These are phyloP conservation scores for Chloranthus sessilifolius DNA, from an alignment of 164 flowering plant genomes.

Conservation along the genomic window DNA sequence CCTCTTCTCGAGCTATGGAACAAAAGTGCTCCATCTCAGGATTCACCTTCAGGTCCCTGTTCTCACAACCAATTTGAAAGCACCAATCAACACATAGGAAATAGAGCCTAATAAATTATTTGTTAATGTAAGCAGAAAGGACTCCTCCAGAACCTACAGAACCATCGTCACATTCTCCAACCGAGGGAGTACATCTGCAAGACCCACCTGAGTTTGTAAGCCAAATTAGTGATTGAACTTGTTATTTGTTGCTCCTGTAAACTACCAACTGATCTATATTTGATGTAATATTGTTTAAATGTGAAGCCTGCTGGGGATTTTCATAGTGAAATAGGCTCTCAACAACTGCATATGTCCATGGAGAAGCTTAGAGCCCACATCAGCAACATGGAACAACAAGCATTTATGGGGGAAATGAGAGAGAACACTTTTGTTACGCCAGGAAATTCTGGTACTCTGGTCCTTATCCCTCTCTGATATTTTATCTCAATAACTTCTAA, in stretches of 20 bases:
- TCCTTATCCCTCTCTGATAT: not conserved
- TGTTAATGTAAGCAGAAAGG: slow-evolving; percentile 31
- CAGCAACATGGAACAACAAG: slow-evolving; percentile 17
- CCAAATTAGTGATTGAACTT: too few species aligned
- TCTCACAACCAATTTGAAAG: slow-evolving; percentile 5
- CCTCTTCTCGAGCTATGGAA: slow-evolving; percentile 56
- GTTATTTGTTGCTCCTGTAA: too few species aligned
- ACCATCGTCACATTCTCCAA: slow-evolving; percentile 48
- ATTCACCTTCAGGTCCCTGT: slow-evolving; percentile 55
- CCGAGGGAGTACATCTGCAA: slow-evolving; percentile 16
- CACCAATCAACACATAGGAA: not conserved
- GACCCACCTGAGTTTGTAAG: slow-evolving; percentile 41
- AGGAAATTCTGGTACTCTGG: slow-evolving; percentile 47
- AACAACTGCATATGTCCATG: slow-evolving; percentile 28
- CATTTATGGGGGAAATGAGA: slow-evolving; percentile 16
- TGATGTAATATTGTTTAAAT: slow-evolving; percentile 12
- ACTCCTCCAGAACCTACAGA: slow-evolving; percentile 45
- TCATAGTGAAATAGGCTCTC: slow-evolving; percentile 38
- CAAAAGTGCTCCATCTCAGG: slow-evolving; percentile 35
- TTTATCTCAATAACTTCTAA: not conserved
- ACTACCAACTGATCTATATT: too few species aligned
- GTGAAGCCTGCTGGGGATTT: slow-evolving; percentile 55
- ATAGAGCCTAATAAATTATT: not conserved
- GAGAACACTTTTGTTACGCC: slow-evolving; percentile 35
- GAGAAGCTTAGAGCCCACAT: slow-evolving; percentile 34